Conservation (phyloP, 805 yeast species). For the Metschnikowia bowlesiae region DNA sequence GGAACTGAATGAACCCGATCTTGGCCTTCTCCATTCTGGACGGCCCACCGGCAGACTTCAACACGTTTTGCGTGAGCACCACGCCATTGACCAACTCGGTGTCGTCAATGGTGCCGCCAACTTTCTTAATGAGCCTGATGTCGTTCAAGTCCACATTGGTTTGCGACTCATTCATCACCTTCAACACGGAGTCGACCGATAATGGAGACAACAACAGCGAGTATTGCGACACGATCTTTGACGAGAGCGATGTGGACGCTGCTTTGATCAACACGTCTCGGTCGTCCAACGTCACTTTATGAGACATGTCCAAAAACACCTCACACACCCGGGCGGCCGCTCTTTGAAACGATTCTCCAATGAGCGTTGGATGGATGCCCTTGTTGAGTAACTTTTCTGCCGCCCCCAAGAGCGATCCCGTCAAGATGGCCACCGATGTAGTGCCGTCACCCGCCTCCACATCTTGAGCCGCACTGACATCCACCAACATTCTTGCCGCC, state of each 20-base stretch:
- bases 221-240: conserved; percentile 94
- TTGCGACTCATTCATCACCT: conserved; percentile 57
- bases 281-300: conserved; percentile 72
- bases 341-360: conserved; percentile 88
- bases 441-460: conserved; percentile 99
- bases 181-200: conserved; percentile 89
- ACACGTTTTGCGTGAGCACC: conserved; percentile 84
- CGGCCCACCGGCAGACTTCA: conserved; percentile 93
- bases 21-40: conserved; percentile 89
- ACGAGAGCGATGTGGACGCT: conserved; percentile 88
- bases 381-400: conserved; percentile 85
- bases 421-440: conserved; percentile 91
- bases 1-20: conserved; percentile 88
- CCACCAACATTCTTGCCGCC: conserved; percentile 95
- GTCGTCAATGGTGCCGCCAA: conserved; percentile 97
- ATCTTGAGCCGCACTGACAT: conserved; percentile 95
- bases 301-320: conserved; percentile 79
- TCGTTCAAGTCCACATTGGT: conserved; percentile 79
- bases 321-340: conserved; percentile 84
- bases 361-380: conserved; percentile 93
- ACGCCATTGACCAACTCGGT: conserved; percentile 92
- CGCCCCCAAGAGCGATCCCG: conserved; percentile 92
- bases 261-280: conserved; percentile 83
- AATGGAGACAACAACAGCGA: conserved; percentile 83
- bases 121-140: conserved; percentile 85